phyloP scores from a whole-genome alignment of 208 protist species.

The Leishmania turanica region DNA sequence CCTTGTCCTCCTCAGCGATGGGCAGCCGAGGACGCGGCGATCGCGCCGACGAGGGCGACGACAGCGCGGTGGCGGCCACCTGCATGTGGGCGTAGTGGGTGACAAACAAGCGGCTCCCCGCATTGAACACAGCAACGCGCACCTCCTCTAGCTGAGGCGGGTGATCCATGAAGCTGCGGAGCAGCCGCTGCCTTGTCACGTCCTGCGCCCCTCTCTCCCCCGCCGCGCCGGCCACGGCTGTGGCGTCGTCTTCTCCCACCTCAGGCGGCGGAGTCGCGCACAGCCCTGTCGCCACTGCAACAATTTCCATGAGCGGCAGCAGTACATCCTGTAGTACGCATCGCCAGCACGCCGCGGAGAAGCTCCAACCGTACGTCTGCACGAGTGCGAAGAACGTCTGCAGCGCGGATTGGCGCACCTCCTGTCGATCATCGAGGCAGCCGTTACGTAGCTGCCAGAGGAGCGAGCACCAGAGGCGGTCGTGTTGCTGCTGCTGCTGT shows the following conservation, averaged over 20 bases:
- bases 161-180: conserved; percentile 25
- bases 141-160: conserved; percentile 56
- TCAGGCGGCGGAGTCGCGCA: conserved; percentile 30
- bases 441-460: conserved; percentile 55
- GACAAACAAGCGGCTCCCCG: conserved; percentile 52
- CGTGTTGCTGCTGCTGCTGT: conserved; percentile 7
- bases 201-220: neutral
- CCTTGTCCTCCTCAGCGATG: neutral
- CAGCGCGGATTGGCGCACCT: conserved; percentile 82
- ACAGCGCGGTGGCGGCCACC: conserved; percentile 1
- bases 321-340: conserved; percentile 58
- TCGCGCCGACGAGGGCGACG: neutral
- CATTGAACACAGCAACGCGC: conserved; percentile 61
- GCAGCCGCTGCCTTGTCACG: conserved; percentile 11
- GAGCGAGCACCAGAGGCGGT: conserved; percentile 41
- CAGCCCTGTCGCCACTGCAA: conserved; percentile 28
- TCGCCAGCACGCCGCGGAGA: conserved; percentile 59
- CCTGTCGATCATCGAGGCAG: conserved; percentile 59
- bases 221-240: neutral
- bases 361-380: conserved; percentile 71
- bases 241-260: neutral
- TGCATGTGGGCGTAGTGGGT: conserved; percentile 54
- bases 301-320: conserved; percentile 49
- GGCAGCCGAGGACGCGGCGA: neutral
- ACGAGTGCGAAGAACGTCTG: conserved; percentile 84